These are phyloP conservation scores for Bifiguratus adelaidae DNA, from an alignment of 192 early-diverging fungal genomes.

Conservation along the genomic window DNA sequence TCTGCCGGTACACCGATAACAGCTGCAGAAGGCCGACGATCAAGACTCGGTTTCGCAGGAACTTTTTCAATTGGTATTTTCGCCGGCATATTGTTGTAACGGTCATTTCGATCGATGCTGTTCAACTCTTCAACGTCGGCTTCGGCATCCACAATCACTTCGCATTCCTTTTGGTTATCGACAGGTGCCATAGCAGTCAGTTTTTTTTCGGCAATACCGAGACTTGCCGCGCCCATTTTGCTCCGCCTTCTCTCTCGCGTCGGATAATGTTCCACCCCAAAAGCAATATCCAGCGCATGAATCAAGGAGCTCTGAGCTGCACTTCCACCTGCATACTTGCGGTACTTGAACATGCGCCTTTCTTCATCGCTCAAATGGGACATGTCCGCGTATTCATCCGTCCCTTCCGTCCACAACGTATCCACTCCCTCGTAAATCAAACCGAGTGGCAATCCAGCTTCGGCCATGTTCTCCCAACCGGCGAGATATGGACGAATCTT, in stretches of 20 bases:
- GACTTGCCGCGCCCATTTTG: no score
- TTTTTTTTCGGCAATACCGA: no score
- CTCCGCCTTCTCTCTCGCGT: conserved; percentile 31
- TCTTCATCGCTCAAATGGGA: conserved; percentile 34
- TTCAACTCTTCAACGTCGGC: no score
- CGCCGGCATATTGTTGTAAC: conserved; percentile 18
- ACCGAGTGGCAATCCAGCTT: conserved; percentile 76
- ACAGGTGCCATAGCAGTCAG: no score
- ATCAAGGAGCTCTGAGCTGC: conserved; percentile 93
- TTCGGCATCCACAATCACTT: no score
- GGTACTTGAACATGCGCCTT: conserved; percentile 43
- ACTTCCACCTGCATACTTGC: conserved; percentile 81
- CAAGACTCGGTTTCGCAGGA: no score
- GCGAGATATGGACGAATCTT: conserved; percentile 84
- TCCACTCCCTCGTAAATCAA: conserved; percentile 89
- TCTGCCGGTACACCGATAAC: not conserved
- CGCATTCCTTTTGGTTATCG: not conserved
- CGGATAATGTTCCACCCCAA: conserved; percentile 83
- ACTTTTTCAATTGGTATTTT: conserved; percentile 10
- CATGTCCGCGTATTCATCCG: conserved; percentile 34
- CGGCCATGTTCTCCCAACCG: conserved; percentile 89
- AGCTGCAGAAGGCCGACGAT: not conserved
- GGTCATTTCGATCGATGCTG: conserved; percentile 9
- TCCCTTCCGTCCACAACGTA: conserved; percentile 15
- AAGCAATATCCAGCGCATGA: conserved; percentile 78